phyloP scores from a whole-genome alignment of 495 filamentous ascomycete genomes.

The Extremus antarcticus region DNA sequence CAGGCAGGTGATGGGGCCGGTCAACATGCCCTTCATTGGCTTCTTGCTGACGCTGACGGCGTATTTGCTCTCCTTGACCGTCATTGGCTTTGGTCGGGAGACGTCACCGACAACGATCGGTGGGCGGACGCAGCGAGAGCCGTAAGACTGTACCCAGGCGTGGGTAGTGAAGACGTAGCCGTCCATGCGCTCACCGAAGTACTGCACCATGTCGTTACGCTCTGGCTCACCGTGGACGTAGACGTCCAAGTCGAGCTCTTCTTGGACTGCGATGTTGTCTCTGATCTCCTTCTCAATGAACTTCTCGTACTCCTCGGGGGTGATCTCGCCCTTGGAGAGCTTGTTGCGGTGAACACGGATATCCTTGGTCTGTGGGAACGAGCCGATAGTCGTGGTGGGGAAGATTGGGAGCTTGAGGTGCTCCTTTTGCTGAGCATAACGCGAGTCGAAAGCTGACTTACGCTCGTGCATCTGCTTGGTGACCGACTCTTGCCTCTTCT shows the following conservation, averaged over 20 bases:
- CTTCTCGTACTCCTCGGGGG: conserved; percentile 79
- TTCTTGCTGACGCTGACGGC: conserved; percentile 91
- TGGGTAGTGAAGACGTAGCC: conserved; percentile 99
- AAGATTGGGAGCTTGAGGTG: conserved; percentile 86
- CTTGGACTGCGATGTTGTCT: conserved; percentile 86
- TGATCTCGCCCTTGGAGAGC: conserved; percentile 97
- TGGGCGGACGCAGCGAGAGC: conserved; percentile 93
- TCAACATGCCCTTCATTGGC: conserved; percentile 99
- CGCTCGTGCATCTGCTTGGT: conserved; percentile 79
- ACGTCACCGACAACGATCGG: conserved; percentile 98
- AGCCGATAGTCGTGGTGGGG: conserved; percentile 98
- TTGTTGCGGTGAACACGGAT: conserved; percentile 93
- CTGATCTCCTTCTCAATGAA: conserved; percentile 98
- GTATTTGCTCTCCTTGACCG: conserved; percentile 99
- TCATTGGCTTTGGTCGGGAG: conserved; percentile 92
- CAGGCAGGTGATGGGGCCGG: conserved; percentile 94
- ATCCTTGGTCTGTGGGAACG: conserved; percentile 97
- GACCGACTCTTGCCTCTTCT: conserved; percentile 82
- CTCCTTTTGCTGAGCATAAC: conserved; percentile 76
- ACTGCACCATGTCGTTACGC: conserved; percentile 99
- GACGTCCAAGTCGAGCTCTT: conserved; percentile 92
- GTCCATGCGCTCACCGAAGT: conserved; percentile 93
- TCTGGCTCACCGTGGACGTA: conserved; percentile 97
- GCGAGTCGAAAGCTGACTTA: conserved; percentile 70
- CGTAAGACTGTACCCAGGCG: conserved; percentile 97